A percentile compares a stretch with the other conserved stretches of the same genome.
phyloP scores from a whole-genome alignment of 1,284 basidiomycete species.

The Pascua guehoae region DNA sequence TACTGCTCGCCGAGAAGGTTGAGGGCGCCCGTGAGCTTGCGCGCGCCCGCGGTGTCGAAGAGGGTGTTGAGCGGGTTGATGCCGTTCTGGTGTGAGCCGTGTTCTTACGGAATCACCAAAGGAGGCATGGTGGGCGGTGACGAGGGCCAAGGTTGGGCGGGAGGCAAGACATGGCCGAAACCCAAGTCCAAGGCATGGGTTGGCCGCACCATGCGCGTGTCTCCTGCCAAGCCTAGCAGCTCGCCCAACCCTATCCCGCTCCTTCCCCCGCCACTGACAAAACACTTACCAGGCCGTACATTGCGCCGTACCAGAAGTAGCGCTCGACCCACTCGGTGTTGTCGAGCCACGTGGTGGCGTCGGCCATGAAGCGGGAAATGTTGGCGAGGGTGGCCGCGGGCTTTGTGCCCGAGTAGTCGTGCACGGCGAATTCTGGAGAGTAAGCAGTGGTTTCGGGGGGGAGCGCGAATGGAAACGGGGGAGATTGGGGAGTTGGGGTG shows the following conservation, averaged over 20 bases:
- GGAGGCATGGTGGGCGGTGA: too few species aligned
- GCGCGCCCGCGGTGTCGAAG: conserved; percentile 15
- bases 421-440: too few species aligned
- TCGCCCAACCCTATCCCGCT: not conserved
- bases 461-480: too few species aligned
- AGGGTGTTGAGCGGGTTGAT: conserved; percentile 26
- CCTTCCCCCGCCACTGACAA: not conserved
- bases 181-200: too few species aligned
- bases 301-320: conserved; percentile 55
- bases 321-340: conserved; percentile 51
- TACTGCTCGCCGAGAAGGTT: conserved; percentile 26
- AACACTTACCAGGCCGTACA: conserved; percentile 40
- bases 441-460: too few species aligned
- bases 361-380: conserved; percentile 51
- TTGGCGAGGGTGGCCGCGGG: too few species aligned
- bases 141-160: too few species aligned
- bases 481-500: too few species aligned
- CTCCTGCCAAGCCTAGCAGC: not conserved
- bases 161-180: too few species aligned
- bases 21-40: conserved; percentile 19
- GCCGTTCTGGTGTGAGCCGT: conserved; percentile 21
- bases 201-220: not conserved
- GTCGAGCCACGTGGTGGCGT: conserved; percentile 54
- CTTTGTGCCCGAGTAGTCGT: too few species aligned
- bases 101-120: too few species aligned